Conservation (phyloP, 768 basidiomycete genomes). For the Cystobasidium ongulense region DNA sequence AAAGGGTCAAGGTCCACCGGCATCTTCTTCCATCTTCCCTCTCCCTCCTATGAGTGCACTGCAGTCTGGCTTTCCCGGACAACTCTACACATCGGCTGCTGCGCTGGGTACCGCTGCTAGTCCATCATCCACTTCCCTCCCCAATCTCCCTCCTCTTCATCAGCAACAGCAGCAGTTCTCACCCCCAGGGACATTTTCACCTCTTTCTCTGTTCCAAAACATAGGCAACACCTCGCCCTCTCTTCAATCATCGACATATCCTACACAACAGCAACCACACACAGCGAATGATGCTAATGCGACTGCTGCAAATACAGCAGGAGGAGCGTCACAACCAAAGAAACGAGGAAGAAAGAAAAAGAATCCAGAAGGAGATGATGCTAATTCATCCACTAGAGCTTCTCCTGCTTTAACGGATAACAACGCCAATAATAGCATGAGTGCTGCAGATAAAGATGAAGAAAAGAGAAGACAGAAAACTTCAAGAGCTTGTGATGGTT, state of each 20-base stretch:
- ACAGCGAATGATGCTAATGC: not conserved
- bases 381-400: not conserved
- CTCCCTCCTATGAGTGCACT: not conserved
- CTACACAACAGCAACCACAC: not conserved
- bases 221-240: not conserved
- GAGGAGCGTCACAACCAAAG: not conserved
- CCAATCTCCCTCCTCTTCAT: conserved; percentile 28
- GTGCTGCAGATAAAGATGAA: not conserved
- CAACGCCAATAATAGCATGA: not conserved
- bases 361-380: not conserved
- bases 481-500: conserved; percentile 74
- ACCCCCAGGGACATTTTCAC: not conserved
- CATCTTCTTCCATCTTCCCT: not conserved
- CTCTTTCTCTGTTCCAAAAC: not conserved
- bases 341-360: conserved; percentile 15
- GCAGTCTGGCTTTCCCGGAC: not conserved
- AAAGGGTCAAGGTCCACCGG: too few species aligned
- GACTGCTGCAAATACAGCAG: not conserved
- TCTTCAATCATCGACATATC: not conserved
- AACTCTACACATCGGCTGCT: not conserved
- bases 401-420: not conserved
- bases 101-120: not conserved
- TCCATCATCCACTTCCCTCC: not conserved
- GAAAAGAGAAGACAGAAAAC: conserved; percentile 52
- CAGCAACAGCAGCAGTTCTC: conserved; percentile 39